A percentile compares a stretch with the other conserved stretches of the same genome.
These are phyloP conservation scores for Aphanocladium album DNA, from an alignment of 2,329 filamentous ascomycete genomes.

Conservation along the genomic window DNA sequence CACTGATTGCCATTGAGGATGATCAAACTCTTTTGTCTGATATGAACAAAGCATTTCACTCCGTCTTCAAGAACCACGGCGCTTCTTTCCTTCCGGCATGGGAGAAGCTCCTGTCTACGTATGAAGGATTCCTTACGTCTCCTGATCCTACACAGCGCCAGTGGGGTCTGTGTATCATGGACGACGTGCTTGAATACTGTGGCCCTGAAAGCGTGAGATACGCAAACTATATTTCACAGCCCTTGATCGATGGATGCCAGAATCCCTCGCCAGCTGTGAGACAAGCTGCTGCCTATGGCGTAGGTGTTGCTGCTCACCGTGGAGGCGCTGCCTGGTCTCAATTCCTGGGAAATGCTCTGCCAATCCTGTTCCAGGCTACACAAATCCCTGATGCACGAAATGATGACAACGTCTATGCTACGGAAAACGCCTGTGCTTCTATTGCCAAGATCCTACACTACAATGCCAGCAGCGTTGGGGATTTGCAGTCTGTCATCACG, in stretches of 20 bases:
- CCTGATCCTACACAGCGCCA: slow-evolving; percentile 85
- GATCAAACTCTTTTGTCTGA: slow-evolving; percentile 94
- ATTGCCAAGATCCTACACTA: slow-evolving; percentile 96
- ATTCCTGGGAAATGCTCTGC: slow-evolving; percentile 76
- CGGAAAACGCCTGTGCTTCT: slow-evolving; percentile 92
- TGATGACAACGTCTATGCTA: slow-evolving; percentile 94
- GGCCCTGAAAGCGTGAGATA: slow-evolving; percentile 84
- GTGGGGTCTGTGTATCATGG: slow-evolving; percentile 98
- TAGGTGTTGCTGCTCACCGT: slow-evolving; percentile 90
- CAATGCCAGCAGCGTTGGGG: slow-evolving; percentile 70
- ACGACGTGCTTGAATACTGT: slow-evolving; percentile 97
- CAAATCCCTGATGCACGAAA: slow-evolving; percentile 75
- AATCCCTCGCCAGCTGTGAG: slow-evolving; percentile 86
- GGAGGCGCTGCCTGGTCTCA: slow-evolving; percentile 83
- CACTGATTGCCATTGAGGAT: slow-evolving; percentile 88
- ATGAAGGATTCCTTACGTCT: slow-evolving; percentile 78
- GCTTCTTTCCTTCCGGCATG: slow-evolving; percentile 78
- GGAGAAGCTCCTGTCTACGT: slow-evolving; percentile 80
- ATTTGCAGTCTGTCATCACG: slow-evolving; percentile 69
- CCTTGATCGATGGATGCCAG: slow-evolving; percentile 78
- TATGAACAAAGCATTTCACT: slow-evolving; percentile 99
- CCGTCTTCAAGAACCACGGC: slow-evolving; percentile 96
- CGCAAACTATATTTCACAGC: slow-evolving; percentile 77
- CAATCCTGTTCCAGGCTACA: slow-evolving; percentile 78
- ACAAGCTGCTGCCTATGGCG: slow-evolving; percentile 92